A percentile compares a stretch with the other conserved stretches of the same genome.
phyloP scores from a whole-genome alignment of 345 rosid genomes.

The Boechera divaricarpa region DNA sequence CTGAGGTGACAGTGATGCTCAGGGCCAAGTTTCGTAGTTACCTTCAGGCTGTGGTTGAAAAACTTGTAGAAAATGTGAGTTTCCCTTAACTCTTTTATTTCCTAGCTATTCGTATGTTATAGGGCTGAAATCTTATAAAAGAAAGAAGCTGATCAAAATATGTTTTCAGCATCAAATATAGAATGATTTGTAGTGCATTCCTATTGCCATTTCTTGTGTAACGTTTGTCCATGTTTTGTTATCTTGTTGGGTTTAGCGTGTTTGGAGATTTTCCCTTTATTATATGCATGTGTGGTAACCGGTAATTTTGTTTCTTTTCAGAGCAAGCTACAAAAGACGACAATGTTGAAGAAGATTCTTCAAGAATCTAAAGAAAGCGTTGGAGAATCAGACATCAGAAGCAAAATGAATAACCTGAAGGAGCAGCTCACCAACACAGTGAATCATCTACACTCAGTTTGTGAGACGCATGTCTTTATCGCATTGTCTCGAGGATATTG shows the following conservation, averaged over 20 bases:
- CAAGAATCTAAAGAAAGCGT: slow-evolving; percentile 89
- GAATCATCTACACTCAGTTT: slow-evolving; percentile 76
- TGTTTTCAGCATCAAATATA: neutral
- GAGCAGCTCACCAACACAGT: slow-evolving; percentile 80
- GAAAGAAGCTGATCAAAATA: neutral
- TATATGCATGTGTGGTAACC: slow-evolving; percentile 3
- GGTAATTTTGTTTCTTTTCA: slow-evolving; percentile 34
- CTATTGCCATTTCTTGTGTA: neutral
- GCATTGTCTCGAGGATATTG: slow-evolving; percentile 88
- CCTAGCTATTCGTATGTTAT: neutral
- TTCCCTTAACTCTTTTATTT: slow-evolving; percentile 16
- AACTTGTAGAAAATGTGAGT: slow-evolving; percentile 92
- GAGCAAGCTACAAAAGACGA: slow-evolving; percentile 78
- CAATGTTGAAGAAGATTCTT: slow-evolving; percentile 92
- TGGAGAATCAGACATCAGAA: slow-evolving; percentile 77
- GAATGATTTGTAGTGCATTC: slow-evolving; percentile 9
- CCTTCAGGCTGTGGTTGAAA: slow-evolving; percentile 91
- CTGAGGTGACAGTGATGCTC: slow-evolving; percentile 95
- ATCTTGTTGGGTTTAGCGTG: slow-evolving; percentile 11
- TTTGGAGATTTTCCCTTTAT: neutral
- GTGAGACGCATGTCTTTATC: slow-evolving; percentile 79
- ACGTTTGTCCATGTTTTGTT: neutral
- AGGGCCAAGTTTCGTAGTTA: slow-evolving; percentile 89
- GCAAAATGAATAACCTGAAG: slow-evolving; percentile 80
- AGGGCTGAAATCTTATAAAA: neutral